These are phyloP conservation scores for Sindora glabra DNA, from an alignment of 306 rosid genomes.

Conservation along the genomic window DNA sequence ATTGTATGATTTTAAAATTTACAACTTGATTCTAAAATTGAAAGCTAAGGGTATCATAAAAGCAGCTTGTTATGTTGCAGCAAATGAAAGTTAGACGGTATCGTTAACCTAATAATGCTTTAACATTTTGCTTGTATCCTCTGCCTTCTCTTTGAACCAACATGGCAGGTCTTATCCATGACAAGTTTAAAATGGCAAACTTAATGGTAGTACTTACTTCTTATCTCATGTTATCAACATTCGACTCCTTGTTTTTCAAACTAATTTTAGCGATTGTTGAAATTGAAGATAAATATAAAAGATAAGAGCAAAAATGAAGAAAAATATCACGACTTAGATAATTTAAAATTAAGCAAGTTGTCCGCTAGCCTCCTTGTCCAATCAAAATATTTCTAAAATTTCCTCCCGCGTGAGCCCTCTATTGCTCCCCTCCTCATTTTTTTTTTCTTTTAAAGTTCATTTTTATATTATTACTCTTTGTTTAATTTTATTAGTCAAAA, in stretches of 20 bases:
- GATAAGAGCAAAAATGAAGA: not conserved
- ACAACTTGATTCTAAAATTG: too few species aligned
- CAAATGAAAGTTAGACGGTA: conserved; percentile 29
- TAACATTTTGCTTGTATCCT: not conserved
- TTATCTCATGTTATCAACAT: too few species aligned
- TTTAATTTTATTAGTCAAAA: conserved; percentile 10
- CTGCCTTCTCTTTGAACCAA: not conserved
- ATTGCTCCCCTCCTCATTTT: not conserved
- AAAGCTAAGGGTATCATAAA: conserved; percentile 13
- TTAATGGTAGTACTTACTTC: conserved; percentile 16
- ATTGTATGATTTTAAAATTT: too few species aligned
- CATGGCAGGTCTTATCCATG: conserved; percentile 30
- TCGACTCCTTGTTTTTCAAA: conserved; percentile 8
- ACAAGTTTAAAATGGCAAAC: conserved; percentile 14
- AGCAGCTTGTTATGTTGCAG: conserved; percentile 10
- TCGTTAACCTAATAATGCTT: conserved; percentile 27
- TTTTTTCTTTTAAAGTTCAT: not conserved
- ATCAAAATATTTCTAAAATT: conserved; percentile 28
- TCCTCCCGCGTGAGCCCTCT: conserved; percentile 22
- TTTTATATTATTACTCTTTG: conserved; percentile 8
- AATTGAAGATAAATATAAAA: conserved; percentile 1
- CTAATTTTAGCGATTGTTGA: not conserved
- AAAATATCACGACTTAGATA: conserved; percentile 11
- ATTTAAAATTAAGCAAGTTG: conserved; percentile 33
- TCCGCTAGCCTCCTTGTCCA: conserved; percentile 30